phyloP scores from a whole-genome alignment of 495 filamentous ascomycete genomes.

The Penicillium egyptiacum region DNA sequence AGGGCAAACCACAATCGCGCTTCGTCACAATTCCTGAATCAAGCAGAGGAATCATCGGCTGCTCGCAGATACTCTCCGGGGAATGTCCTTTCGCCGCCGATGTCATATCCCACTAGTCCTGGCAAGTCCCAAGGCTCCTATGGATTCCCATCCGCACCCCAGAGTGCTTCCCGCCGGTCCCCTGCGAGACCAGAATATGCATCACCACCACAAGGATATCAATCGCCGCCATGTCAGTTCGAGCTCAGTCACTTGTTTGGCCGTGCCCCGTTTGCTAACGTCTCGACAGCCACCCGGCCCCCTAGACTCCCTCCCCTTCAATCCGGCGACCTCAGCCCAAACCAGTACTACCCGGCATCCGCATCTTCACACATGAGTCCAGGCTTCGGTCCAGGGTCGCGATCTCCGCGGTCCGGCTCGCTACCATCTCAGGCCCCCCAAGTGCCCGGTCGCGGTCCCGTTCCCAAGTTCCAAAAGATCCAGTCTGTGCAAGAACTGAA shows the following conservation, averaged over 20 bases:
- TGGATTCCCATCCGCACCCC: slow-evolving; percentile 39
- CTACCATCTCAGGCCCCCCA: slow-evolving; percentile 42
- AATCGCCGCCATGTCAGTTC: slow-evolving; percentile 59
- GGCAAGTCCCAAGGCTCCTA: slow-evolving; percentile 55
- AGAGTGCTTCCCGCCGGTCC: slow-evolving; percentile 53
- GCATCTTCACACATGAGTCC: slow-evolving; percentile 67
- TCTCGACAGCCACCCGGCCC: slow-evolving; percentile 37
- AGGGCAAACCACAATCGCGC: slow-evolving; percentile 64
- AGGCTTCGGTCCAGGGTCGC: slow-evolving; percentile 69
- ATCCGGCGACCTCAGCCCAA: slow-evolving; percentile 58
- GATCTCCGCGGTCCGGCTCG: slow-evolving; percentile 62
- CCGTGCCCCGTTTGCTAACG: not conserved
- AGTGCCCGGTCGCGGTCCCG: slow-evolving; percentile 62
- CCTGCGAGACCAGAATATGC: slow-evolving; percentile 58
- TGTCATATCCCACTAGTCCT: slow-evolving; percentile 57
- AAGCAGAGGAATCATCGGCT: slow-evolving; percentile 71
- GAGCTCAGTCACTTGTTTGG: not conserved
- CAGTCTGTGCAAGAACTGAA: slow-evolving; percentile 70
- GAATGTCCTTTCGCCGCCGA: slow-evolving; percentile 70
- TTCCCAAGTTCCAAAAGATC: slow-evolving; percentile 84
- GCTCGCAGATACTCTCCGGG: slow-evolving; percentile 94
- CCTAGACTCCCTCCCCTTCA: slow-evolving; percentile 69
- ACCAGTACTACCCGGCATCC: slow-evolving; percentile 69
- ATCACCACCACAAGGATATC: slow-evolving; percentile 64
- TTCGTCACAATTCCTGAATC: slow-evolving; percentile 63